Evolutionary conservation across 2,329 filamentous ascomycete species (phyloP).

Genomic region (Ophiostoma triangulosporum): DNA sequence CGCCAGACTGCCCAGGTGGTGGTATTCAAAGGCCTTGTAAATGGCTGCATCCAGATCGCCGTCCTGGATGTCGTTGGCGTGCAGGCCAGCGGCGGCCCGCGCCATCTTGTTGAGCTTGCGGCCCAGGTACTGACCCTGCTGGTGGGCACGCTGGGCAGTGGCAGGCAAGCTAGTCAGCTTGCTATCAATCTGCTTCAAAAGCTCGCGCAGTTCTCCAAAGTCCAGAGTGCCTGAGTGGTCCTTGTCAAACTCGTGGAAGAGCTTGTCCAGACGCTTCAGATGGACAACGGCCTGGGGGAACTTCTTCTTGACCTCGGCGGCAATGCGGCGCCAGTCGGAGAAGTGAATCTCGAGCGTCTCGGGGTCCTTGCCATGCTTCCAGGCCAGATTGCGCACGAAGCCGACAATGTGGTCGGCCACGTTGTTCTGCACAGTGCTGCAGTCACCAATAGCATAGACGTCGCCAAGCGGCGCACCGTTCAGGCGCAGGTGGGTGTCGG

Average conservation of each 20-base stretch:
- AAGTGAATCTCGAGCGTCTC: slow-evolving; percentile 80
- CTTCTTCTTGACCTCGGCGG: slow-evolving; percentile 67
- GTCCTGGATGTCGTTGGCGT: slow-evolving; percentile 67
- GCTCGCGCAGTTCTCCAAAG: slow-evolving; percentile 79
- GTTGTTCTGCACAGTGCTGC: slow-evolving; percentile 94
- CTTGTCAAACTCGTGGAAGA: slow-evolving; percentile 85
- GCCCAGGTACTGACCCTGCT: slow-evolving; percentile 86
- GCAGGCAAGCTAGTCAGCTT: slow-evolving; percentile 91
- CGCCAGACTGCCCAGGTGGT: slow-evolving; percentile 78
- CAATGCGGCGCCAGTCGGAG: slow-evolving; percentile 75
- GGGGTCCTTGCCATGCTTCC: slow-evolving; percentile 82
- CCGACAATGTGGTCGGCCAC: slow-evolving; percentile 79
- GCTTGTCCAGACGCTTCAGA: slow-evolving; percentile 74
- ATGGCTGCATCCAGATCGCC: slow-evolving; percentile 85
- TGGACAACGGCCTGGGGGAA: slow-evolving; percentile 87
- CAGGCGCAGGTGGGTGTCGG: slow-evolving; percentile 81
- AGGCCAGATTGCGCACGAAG: slow-evolving; percentile 80
- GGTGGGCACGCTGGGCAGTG: slow-evolving; percentile 89
- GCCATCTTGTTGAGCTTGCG: slow-evolving; percentile 90
- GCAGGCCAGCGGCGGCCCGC: slow-evolving; percentile 59
- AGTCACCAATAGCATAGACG: slow-evolving; percentile 94
- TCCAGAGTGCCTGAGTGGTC: slow-evolving; percentile 88
- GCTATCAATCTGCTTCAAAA: slow-evolving; percentile 82
- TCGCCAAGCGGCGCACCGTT: slow-evolving; percentile 83
- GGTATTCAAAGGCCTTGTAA: slow-evolving; percentile 91